phyloP scores from a whole-genome alignment of 2,329 filamentous ascomycete genomes.

The Trichoderma lentiforme region DNA sequence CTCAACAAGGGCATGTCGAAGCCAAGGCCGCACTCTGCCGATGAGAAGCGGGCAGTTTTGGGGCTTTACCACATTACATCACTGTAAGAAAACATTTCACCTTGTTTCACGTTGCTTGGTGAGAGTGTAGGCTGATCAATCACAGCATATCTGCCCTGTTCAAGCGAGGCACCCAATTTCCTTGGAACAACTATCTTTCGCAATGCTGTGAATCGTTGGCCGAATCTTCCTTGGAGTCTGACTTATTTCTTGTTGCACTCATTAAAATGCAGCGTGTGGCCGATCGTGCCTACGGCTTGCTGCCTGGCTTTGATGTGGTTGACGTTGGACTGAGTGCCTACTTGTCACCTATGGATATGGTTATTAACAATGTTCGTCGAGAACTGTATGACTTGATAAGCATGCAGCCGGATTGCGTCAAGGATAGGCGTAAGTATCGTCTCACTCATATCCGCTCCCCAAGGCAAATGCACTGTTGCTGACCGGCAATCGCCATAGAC shows the following conservation, averaged over 20 bases:
- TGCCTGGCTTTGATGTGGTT: slow-evolving; percentile 24
- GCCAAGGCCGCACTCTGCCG: slow-evolving; percentile 26
- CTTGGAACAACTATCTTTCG: slow-evolving; percentile 33
- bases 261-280: slow-evolving; percentile 35
- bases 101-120: not conserved
- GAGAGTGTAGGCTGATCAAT: not conserved
- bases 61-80: slow-evolving; percentile 40
- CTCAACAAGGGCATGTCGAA: slow-evolving; percentile 23
- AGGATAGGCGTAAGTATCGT: slow-evolving; percentile 15
- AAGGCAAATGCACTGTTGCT: not conserved
- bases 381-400: slow-evolving; percentile 33
- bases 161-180: slow-evolving; percentile 31
- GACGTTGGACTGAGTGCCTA: slow-evolving; percentile 18
- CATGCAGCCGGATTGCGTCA: slow-evolving; percentile 23
- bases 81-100: slow-evolving; percentile 25
- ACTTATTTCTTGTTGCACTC: slow-evolving; percentile 32
- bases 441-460: no score
- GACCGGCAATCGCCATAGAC: slow-evolving; percentile 22
- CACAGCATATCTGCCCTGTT: slow-evolving; percentile 30
- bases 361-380: slow-evolving; percentile 31
- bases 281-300: slow-evolving; percentile 28
- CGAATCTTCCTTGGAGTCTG: slow-evolving; percentile 31
- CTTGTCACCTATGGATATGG: slow-evolving; percentile 31
- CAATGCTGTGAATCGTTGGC: slow-evolving; percentile 34
- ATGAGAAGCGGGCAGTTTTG: slow-evolving; percentile 40